Percentiles rank a stretch among this genome's conserved stretches.
phyloP scores from a whole-genome alignment of 345 rosid species.

The Pugionium cornutum region DNA sequence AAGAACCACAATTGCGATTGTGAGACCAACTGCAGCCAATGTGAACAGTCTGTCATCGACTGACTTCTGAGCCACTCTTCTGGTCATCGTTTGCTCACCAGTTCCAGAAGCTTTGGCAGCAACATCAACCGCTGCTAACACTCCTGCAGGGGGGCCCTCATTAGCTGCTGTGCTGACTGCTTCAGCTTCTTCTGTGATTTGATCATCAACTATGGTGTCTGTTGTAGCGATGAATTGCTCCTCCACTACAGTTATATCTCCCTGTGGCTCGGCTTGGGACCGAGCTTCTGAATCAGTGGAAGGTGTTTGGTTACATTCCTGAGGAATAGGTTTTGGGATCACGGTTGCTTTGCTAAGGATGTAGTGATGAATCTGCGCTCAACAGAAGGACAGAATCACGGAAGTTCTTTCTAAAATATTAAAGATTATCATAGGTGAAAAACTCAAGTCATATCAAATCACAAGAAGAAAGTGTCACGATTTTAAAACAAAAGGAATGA shows the following conservation, averaged over 20 bases:
- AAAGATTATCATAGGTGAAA: background rate
- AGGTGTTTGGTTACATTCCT: slow-evolving; percentile 5
- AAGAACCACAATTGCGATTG: slow-evolving; percentile 84
- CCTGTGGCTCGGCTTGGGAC: slow-evolving; percentile 25
- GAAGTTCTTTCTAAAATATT: slow-evolving; percentile 1
- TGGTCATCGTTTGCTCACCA: slow-evolving; percentile 34
- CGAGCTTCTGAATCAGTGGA: slow-evolving; percentile 12
- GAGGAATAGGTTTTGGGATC: slow-evolving; percentile 55
- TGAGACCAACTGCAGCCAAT: slow-evolving; percentile 87
- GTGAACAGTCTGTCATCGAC: slow-evolving; percentile 83
- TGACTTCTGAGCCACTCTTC: slow-evolving; percentile 42
- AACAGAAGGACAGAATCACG: slow-evolving; percentile 9
- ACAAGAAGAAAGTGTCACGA: background rate
- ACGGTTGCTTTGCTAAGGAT: slow-evolving; percentile 75
- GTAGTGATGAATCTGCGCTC: slow-evolving; percentile 74
- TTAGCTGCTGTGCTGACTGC: slow-evolving; percentile 30
- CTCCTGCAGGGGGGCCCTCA: slow-evolving; percentile 35
- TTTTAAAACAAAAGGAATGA: background rate
- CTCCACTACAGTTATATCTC: slow-evolving; percentile 28
- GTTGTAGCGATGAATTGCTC: slow-evolving; percentile 21
- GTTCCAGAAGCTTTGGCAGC: slow-evolving; percentile 39
- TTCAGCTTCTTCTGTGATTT: slow-evolving; percentile 42
- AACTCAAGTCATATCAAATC: background rate
- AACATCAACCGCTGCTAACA: slow-evolving; percentile 30
- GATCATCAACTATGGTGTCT: slow-evolving; percentile 46